Evolutionary conservation across 2,329 filamentous ascomycete genomes (phyloP).

Genomic region (Pochonia chlamydosporia): DNA sequence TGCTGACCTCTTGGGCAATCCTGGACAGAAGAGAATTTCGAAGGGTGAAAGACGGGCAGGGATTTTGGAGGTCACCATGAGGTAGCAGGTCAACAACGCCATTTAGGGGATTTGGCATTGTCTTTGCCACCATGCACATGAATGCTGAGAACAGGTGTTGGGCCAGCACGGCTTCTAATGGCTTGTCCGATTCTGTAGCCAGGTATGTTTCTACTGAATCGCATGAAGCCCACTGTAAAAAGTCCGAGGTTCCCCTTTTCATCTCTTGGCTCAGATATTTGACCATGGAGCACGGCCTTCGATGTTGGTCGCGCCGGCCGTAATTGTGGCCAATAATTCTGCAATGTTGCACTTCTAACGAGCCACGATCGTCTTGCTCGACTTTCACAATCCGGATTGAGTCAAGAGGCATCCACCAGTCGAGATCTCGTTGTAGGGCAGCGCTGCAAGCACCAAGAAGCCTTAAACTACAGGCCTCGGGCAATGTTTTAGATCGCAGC

Average conservation of each 20-base stretch:
- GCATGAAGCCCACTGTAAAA: too few species aligned
- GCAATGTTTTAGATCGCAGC: constrained; percentile 7
- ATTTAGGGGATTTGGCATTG: constrained; percentile 1
- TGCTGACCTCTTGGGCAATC: neutral
- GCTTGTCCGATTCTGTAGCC: neutral
- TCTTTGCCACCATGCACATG: constrained; percentile 19
- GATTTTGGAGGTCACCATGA: too few species aligned
- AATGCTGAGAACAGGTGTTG: constrained; percentile 23
- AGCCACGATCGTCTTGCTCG: neutral
- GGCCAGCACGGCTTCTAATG: constrained; percentile 14
- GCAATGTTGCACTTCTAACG: neutral
- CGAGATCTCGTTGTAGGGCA: too few species aligned
- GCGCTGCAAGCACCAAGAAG: constrained; percentile 9
- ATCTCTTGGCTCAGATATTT: too few species aligned
- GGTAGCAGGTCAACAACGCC: neutral
- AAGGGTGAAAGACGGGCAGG: neutral
- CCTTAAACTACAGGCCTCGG: constrained; percentile 6
- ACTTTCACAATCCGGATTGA: neutral
- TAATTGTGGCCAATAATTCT: neutral
- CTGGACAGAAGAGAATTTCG: neutral
- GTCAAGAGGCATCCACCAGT: constrained; percentile 9
- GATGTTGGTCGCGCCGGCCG: neutral
- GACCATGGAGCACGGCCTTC: too few species aligned
- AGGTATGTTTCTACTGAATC: neutral
- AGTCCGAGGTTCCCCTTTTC: too few species aligned